These are phyloP conservation scores for Rhizopus microsporus DNA, from an alignment of 371 early-diverging fungal genomes.

Conservation along the genomic window DNA sequence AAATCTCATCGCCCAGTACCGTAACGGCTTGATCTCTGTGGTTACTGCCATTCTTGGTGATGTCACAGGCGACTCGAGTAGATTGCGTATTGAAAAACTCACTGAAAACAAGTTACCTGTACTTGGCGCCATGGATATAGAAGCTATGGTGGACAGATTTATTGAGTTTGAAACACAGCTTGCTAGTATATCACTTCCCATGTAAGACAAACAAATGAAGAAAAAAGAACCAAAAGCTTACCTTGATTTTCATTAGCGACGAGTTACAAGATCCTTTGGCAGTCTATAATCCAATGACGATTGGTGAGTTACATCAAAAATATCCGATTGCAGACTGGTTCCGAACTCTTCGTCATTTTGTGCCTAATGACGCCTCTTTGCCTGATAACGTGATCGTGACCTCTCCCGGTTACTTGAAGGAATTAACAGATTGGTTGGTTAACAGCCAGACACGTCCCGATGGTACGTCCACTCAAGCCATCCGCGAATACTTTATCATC, in stretches of 20 bases:
- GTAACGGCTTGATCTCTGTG: conserved; percentile 28
- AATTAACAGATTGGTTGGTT: conserved; percentile 12
- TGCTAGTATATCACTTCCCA: conserved; percentile 34
- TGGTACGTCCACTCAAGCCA: conserved; percentile 6
- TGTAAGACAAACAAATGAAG: conserved; percentile 19
- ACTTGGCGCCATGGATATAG: conserved; percentile 14
- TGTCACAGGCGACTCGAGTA: not conserved
- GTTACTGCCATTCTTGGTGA: conserved; percentile 22
- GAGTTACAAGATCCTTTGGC: conserved; percentile 48
- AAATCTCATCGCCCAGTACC: conserved; percentile 32
- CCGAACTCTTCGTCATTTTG: conserved; percentile 8
- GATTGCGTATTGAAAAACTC: conserved; percentile 9
- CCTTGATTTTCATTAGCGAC: conserved; percentile 8
- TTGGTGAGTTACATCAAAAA: conserved; percentile 36
- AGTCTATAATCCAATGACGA: conserved; percentile 51
- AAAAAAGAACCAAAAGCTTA: not conserved
- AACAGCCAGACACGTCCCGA: conserved; percentile 6
- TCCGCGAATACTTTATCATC: conserved; percentile 20
- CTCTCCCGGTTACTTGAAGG: conserved; percentile 12
- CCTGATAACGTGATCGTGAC: conserved; percentile 15
- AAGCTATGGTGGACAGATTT: conserved; percentile 38
- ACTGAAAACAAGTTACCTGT: conserved; percentile 7
- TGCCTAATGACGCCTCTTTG: not conserved
- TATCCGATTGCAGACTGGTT: conserved; percentile 36
- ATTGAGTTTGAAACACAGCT: conserved; percentile 54